Evolutionary conservation across 495 filamentous ascomycete genomes (phyloP).

Genomic region (Staphylotrichum longicolle): DNA sequence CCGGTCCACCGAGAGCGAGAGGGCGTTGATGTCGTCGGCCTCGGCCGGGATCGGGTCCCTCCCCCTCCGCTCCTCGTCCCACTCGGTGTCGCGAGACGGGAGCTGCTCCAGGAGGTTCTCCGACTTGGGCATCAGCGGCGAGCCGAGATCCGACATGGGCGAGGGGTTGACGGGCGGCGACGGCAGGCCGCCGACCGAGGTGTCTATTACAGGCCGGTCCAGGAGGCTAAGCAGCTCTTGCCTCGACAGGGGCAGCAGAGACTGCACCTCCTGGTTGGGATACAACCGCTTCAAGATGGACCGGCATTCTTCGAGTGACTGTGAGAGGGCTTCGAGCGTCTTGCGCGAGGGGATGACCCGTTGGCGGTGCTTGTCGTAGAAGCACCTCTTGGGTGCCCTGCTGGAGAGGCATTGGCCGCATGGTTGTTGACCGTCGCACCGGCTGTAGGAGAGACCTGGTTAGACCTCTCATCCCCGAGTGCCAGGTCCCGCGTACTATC

Average conservation of each 20-base stretch:
- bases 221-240: constrained; percentile 52
- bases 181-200: constrained; percentile 40
- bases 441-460: constrained; percentile 32
- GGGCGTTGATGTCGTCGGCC: constrained; percentile 77
- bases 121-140: constrained; percentile 41
- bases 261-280: constrained; percentile 52
- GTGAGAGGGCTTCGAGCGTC: constrained; percentile 56
- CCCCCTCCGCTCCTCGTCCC: constrained; percentile 56
- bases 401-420: constrained; percentile 59
- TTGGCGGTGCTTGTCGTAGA: constrained; percentile 60
- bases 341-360: constrained; percentile 58
- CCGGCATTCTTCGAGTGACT: constrained; percentile 58
- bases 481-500: too few relatives aligned
- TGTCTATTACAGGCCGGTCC: constrained; percentile 44
- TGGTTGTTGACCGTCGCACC: constrained; percentile 58
- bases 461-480: constrained; percentile 22
- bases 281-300: constrained; percentile 55
- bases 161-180: constrained; percentile 46
- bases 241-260: constrained; percentile 50
- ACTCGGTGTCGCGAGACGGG: constrained; percentile 53
- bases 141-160: constrained; percentile 43
- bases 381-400: constrained; percentile 55
- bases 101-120: constrained; percentile 57
- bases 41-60: constrained; percentile 62
- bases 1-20: constrained; percentile 68